Base-by-base conservation (phyloP, 257 asterid genomes). In the Solanum etuberosum region DNA sequence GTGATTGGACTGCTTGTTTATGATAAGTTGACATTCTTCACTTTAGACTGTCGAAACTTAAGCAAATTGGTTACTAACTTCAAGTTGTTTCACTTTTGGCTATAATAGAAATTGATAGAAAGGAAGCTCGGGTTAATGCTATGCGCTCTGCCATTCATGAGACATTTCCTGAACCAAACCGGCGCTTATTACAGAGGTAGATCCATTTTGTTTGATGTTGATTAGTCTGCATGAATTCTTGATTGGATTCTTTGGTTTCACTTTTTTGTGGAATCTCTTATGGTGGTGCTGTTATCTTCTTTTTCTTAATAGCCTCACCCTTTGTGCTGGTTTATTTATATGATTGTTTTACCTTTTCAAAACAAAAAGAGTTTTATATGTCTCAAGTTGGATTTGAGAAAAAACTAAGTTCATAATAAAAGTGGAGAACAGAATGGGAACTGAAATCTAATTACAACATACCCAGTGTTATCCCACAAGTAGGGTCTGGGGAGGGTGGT, bases 131-230 rank as follows among this genome's bases (percentile, higher is more conserved):
- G 89, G 88, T 91, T 85, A 94, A 91, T 85, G 97, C 98, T 83
- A 89, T 96, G 94, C 95, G 91, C 88, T 94, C 95, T 89, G 96
- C 98, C n/a, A 89, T 96, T 88, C 89, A 89, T 87, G 99, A 96
- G 93, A 93, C 98, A 42, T 96, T 96, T 90, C 99, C 99, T 71
- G 99, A 96, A 86, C 99, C 99, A 86, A 97, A 95, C 85, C 92
- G 95, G 87, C 98, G 96, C 76, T 92, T 96, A 87, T 90, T 96
- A 93, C 99, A 96, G 90, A 96, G 99, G 99, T 95, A 94, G 65
- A 29, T 81, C 68, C 85, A 48, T 81, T 81, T 81, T 48, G 68
- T 48, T 29, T 81, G 61, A 29, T 48, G 68, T 31, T 48, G 85
- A 81, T 81, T 29, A 18, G 42, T 31, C 42, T 81, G 29, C 68